Base-by-base conservation (phyloP, 192 early-diverging fungal genomes). In the Coemansia reversa region DNA sequence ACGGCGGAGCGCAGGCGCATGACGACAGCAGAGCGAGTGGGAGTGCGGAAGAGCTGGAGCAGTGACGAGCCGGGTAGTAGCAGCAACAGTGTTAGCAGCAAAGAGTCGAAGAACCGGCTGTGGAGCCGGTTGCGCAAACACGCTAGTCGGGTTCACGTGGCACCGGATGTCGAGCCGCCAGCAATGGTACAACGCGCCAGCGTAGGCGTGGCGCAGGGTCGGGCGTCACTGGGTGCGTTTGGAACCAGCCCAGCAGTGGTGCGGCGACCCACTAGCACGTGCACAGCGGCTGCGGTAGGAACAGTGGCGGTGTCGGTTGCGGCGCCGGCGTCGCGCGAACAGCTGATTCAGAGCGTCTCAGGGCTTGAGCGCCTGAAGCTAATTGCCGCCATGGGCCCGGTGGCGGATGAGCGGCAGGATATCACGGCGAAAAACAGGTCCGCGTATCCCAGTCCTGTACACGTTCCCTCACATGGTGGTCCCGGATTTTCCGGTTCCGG, bases 101-200 rank as follows among this genome's bases (percentile, higher is more conserved):
- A 42, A n/a, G 69, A 70, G 42, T 65, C 66, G 27, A 23, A 57
- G 19, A 66, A 59, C 23, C 55, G 73, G 22, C 65, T 80, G 54
- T 80, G 77, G 77, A 66, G 68, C 30, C 70, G 66, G 42, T 62
- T 80, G 58, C 77, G 77, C 62, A 80, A 62, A 27, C 67, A 74
- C 32, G 61, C 72, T 57, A 71, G 72, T 35, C 67, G 65, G 19
- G 27, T 70, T 9, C 72, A 74, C 45, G 19, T 24, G 58, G 51
- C 58, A 51, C 25, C 48, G 14, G 28, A 50, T 0, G 14, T 28
- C 14, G 61, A 69, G 20, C 11, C 55, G 39, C 58, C 24, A 11
- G 24, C 58, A 22, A 28, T 42, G 47, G 14, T 47, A 25, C 42
- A 25, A n/a, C 58, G 58, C 7, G 47, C 27, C 54, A 32, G 54